Percentiles rank a stretch among this genome's conserved stretches.
Evolutionary conservation across 306 rosid genomes (phyloP).

Genomic region (cucumber (Cucumis sativus)): DNA sequence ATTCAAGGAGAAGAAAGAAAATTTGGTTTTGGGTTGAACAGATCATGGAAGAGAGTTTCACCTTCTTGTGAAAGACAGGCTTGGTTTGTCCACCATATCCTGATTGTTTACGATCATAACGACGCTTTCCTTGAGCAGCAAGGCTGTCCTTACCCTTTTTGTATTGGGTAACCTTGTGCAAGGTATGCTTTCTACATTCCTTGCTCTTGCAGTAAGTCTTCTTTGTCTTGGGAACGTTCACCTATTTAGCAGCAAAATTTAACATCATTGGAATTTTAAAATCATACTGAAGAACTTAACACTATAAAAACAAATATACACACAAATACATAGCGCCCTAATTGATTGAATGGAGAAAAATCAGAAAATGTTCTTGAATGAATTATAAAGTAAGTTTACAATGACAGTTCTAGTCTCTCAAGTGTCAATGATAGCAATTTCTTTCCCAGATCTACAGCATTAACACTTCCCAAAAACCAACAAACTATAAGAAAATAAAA

Average conservation of each 20-base stretch:
- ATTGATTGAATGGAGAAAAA: background rate
- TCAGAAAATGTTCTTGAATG: background rate
- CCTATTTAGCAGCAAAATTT: slow-evolving; percentile 3
- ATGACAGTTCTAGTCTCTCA: background rate
- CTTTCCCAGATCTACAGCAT: background rate
- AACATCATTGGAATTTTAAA: background rate
- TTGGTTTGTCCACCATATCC: slow-evolving; percentile 43
- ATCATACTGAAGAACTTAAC: background rate
- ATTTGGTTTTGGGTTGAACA: background rate
- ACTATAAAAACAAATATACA: background rate
- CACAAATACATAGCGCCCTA: background rate
- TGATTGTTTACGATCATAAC: slow-evolving; percentile 42
- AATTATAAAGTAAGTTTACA: background rate
- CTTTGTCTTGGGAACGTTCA: slow-evolving; percentile 38
- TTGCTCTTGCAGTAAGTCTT: slow-evolving; percentile 37
- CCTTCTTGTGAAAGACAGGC: slow-evolving; percentile 35
- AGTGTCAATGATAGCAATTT: background rate
- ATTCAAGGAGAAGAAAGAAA: background rate
- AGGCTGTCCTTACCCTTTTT: slow-evolving; percentile 37
- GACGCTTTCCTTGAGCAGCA: slow-evolving; percentile 38
- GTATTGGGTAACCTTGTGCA: slow-evolving; percentile 41
- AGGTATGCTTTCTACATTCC: slow-evolving; percentile 40
- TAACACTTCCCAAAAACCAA: background rate
- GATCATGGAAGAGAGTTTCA: background rate
- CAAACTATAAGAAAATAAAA: background rate